Evolutionary conservation across 371 early-diverging fungal species (phyloP).

Genomic region (Paraphysoderma sedebokerense): DNA sequence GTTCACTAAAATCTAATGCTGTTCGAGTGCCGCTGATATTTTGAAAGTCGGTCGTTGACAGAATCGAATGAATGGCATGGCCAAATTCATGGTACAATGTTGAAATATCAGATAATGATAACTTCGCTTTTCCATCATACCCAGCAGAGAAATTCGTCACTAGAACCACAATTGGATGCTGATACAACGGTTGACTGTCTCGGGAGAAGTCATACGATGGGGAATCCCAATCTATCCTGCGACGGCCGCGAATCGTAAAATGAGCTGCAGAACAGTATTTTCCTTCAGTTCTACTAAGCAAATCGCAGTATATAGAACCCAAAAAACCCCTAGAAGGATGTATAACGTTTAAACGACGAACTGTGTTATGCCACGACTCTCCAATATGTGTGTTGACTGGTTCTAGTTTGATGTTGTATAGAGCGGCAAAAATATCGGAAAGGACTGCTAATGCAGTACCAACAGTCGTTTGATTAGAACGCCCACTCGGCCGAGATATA

Average conservation of each 20-base stretch:
- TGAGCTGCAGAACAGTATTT: slow-evolving; percentile 82
- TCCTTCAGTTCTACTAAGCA: slow-evolving; percentile 43
- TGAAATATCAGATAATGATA: slow-evolving; percentile 54
- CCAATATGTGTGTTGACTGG: slow-evolving; percentile 38
- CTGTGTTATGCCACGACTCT: slow-evolving; percentile 23
- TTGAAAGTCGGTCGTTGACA: slow-evolving; percentile 84
- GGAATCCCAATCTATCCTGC: no score
- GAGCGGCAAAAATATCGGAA: slow-evolving; percentile 50
- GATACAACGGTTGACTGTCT: no score
- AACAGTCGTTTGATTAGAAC: slow-evolving; percentile 32
- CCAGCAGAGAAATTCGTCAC: slow-evolving; percentile 9
- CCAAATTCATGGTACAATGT: slow-evolving; percentile 98
- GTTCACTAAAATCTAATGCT: slow-evolving; percentile 87
- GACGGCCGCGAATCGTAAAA: slow-evolving; percentile 57
- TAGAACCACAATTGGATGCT: slow-evolving; percentile 58
- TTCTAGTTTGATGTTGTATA: slow-evolving; percentile 72
- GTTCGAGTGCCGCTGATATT: slow-evolving; percentile 89
- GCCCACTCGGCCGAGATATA: background rate
- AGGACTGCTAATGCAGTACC: slow-evolving; percentile 77
- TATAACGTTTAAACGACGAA: slow-evolving; percentile 77
- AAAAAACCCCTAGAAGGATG: slow-evolving; percentile 69
- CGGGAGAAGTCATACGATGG: no score
- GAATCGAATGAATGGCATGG: slow-evolving; percentile 94
- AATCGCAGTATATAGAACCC: slow-evolving; percentile 86
- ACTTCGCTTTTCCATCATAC: no score